Percentiles rank a stretch among this genome's conserved stretches.
phyloP scores from a whole-genome alignment of 1,284 basidiomycete species.

The Malassezia slooffiae region DNA sequence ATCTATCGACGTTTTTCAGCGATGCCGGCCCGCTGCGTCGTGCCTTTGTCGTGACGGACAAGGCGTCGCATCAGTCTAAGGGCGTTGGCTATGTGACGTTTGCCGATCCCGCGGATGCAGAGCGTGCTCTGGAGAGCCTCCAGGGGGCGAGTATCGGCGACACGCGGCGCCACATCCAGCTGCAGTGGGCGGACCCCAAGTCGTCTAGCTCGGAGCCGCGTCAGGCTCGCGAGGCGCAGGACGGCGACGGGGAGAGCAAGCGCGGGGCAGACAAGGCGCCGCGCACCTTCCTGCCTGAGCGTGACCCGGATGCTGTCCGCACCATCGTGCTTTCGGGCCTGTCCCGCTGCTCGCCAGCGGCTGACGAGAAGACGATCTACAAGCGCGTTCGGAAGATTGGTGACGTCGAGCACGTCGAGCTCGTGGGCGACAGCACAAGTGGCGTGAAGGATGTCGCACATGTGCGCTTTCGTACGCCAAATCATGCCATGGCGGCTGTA shows the following conservation, averaged over 20 bases:
- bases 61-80: slow-evolving; percentile 67
- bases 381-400: slow-evolving; percentile 43
- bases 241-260: slow-evolving; percentile 8
- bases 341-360: slow-evolving; percentile 23
- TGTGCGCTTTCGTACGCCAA: slow-evolving; percentile 63
- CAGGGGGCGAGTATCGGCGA: slow-evolving; percentile 40
- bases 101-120: slow-evolving; percentile 75
- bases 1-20: slow-evolving; percentile 83
- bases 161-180: slow-evolving; percentile 31
- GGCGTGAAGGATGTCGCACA: slow-evolving; percentile 52
- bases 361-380: slow-evolving; percentile 39
- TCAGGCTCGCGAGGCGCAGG: not conserved
- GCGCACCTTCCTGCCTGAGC: slow-evolving; percentile 21
- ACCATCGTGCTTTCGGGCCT: slow-evolving; percentile 41
- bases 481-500: slow-evolving; percentile 61
- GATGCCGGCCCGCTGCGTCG: slow-evolving; percentile 86
- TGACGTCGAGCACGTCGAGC: slow-evolving; percentile 39
- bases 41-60: slow-evolving; percentile 81
- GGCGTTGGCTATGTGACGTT: slow-evolving; percentile 98
- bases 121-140: slow-evolving; percentile 31
- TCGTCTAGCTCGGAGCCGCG: not conserved
- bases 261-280: slow-evolving; percentile 12
- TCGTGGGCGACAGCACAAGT: slow-evolving; percentile 10
- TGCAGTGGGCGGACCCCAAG: slow-evolving; percentile 26
- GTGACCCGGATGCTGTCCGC: slow-evolving; percentile 35